These are phyloP conservation scores for Leccinellum albellum DNA, from an alignment of 768 basidiomycete species.

Conservation along the genomic window DNA sequence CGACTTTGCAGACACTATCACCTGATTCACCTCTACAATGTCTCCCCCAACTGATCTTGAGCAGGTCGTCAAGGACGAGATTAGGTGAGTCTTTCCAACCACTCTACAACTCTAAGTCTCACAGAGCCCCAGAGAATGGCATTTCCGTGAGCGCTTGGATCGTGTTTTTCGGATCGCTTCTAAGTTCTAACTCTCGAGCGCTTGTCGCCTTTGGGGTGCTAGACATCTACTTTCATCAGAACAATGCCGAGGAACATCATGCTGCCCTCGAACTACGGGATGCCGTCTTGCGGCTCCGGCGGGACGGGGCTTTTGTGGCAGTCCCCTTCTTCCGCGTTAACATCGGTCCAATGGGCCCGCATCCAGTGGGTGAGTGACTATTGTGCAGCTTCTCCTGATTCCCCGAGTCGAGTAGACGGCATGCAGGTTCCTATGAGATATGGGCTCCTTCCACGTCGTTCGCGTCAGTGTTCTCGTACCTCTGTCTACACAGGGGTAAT, in stretches of 20 bases:
- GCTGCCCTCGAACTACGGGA: constrained; percentile 68
- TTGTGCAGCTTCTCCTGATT: background rate
- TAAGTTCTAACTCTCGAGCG: background rate
- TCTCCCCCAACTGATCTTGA: constrained; percentile 49
- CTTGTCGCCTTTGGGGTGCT: background rate
- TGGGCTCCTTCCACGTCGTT: constrained; percentile 79
- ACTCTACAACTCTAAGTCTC: background rate
- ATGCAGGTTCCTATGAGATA: constrained; percentile 72
- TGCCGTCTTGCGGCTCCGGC: constrained; percentile 63
- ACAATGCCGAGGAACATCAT: constrained; percentile 56
- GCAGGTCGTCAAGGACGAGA: constrained; percentile 54
- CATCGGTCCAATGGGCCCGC: constrained; percentile 64
- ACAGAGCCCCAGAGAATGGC: constrained; percentile 58
- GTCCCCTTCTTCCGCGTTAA: constrained; percentile 75
- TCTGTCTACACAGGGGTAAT: constrained; percentile 61
- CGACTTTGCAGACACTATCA: too few species aligned
- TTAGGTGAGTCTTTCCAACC: constrained; percentile 46
- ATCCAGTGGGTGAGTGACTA: constrained; percentile 60
- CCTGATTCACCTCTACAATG: too few species aligned
- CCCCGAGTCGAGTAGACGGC: background rate
- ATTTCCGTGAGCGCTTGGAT: constrained; percentile 54
- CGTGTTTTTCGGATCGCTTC: background rate
- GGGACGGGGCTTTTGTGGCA: constrained; percentile 76
- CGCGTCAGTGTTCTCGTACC: constrained; percentile 70
- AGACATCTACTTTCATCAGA: constrained; percentile 82